Base-by-base conservation (phyloP, 805 yeast species). In the Cyberlindnera sargentensis region DNA sequence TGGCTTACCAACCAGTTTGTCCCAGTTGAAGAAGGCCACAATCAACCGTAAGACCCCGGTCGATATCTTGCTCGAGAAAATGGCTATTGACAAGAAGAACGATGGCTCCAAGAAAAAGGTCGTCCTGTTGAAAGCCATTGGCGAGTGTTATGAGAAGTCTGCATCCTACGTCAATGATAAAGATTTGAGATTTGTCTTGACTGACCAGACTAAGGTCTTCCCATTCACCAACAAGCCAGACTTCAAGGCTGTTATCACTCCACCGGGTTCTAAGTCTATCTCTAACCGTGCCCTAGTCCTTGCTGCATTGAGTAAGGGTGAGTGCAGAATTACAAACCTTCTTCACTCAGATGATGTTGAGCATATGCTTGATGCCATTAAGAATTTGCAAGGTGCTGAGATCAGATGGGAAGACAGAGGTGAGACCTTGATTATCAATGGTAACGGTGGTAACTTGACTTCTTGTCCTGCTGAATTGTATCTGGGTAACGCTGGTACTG, bases 401-500 rank as follows among this genome's bases (percentile, higher is more conserved):
- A 81, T 90, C 31, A 62, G 81, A 4, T 78, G 89, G 69, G 96
- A 86, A 60, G 91, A 88, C 52, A 82, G 84, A 57, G 98, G 97
- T 47, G 91, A 85, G 59, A 90, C 95, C 31, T 78, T 87, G 31
- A 81, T 91, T 37, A 78, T 91, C 29, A 77, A 79, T 40, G 90
- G 91, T 42, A 90, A 90, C 49, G 93, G 93, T 47, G 97, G 97
- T 45, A 67, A 78, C 29, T 64, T 87, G 49, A 56, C 69, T 29
- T 82, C 95, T 4, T 75, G 82, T 40, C 65, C 68, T 15, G 78
- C 80, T 41, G 84, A 80, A 48, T 70, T 93, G 45, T 93, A 88
- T 65, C 72, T 93, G 49, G 99, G 99, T 45, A 93, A 93, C 60
- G 98, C 99, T 1, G 99, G 99, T 52, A 93, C 99, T 36, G 98